phyloP scores from a whole-genome alignment of 2,329 filamentous ascomycete species.

The Aspergillus tamarii region DNA sequence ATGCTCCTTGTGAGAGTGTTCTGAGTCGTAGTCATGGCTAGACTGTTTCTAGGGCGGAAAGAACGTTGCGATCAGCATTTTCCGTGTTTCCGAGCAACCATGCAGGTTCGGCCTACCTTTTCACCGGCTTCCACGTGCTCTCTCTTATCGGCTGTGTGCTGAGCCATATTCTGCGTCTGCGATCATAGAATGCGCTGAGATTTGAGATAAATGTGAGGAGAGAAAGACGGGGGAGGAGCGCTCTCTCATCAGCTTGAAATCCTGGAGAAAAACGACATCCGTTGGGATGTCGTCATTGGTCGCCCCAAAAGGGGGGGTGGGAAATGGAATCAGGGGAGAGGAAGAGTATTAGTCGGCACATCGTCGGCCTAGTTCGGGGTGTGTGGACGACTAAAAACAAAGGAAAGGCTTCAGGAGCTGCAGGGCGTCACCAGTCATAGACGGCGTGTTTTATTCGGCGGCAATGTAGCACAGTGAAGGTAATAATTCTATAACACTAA shows the following conservation, averaged over 20 bases:
- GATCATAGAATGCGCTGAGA: background rate
- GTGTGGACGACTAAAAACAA: slow-evolving; percentile 1
- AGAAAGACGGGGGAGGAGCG: too few species aligned
- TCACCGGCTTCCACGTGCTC: background rate
- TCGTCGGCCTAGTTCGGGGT: background rate
- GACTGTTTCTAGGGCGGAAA: background rate
- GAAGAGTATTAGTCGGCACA: background rate
- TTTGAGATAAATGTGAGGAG: background rate
- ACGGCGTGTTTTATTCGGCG: background rate
- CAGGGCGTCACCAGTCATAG: slow-evolving; percentile 2
- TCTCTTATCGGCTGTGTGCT: background rate
- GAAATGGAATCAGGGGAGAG: background rate
- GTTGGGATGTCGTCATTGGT: background rate
- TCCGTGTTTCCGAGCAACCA: background rate
- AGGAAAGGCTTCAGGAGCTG: background rate
- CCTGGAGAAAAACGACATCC: background rate
- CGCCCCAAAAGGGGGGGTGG: background rate
- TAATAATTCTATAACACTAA: slow-evolving; percentile 4
- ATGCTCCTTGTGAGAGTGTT: background rate
- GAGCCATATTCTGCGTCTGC: background rate
- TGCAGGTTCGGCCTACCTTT: background rate
- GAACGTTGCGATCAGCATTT: background rate
- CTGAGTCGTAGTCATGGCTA: background rate
- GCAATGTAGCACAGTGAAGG: background rate
- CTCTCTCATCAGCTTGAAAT: background rate